A percentile compares a stretch with the other conserved stretches of the same genome.
Evolutionary conservation across 495 filamentous ascomycete genomes (phyloP).

Genomic region (Hyphodiscus hymeniophilus): DNA sequence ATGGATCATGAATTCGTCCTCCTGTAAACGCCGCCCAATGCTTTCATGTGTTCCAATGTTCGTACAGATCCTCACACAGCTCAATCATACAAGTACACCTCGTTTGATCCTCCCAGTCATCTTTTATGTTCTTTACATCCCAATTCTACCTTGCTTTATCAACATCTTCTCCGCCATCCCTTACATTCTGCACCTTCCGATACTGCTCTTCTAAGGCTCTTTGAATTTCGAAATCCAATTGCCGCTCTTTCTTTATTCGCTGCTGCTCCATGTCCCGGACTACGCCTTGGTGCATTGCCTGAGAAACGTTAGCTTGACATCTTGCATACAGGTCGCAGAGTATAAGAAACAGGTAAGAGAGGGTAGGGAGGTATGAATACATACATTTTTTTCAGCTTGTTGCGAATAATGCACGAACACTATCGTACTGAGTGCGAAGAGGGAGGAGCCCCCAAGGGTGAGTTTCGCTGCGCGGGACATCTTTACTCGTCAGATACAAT

Average conservation of each 20-base stretch:
- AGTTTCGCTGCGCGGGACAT: constrained; percentile 91
- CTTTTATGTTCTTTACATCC: neutral
- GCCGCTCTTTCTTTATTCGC: constrained; percentile 74
- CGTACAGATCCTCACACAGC: neutral
- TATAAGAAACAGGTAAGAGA: constrained; percentile 9
- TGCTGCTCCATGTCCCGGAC: constrained; percentile 94
- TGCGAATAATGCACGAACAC: constrained; percentile 86
- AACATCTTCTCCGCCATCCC: constrained; percentile 21
- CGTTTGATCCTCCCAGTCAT: neutral
- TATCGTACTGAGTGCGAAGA: constrained; percentile 68
- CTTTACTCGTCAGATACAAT: neutral
- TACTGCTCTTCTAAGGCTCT: constrained; percentile 79
- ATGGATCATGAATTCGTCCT: too few species aligned
- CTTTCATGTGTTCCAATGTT: neutral
- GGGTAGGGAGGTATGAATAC: constrained; percentile 18
- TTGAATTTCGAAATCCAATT: constrained; percentile 92
- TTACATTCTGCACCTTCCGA: constrained; percentile 65
- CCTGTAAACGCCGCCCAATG: constrained; percentile 6
- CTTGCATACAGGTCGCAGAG: neutral
- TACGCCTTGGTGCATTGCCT: constrained; percentile 96
- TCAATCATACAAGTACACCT: neutral
- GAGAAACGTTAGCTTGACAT: constrained; percentile 11
- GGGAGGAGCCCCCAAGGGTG: constrained; percentile 69
- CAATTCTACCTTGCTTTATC: constrained; percentile 6
- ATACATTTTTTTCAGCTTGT: constrained; percentile 74